phyloP scores from a whole-genome alignment of 2,329 filamentous ascomycete species.

The Alternaria sp. region DNA sequence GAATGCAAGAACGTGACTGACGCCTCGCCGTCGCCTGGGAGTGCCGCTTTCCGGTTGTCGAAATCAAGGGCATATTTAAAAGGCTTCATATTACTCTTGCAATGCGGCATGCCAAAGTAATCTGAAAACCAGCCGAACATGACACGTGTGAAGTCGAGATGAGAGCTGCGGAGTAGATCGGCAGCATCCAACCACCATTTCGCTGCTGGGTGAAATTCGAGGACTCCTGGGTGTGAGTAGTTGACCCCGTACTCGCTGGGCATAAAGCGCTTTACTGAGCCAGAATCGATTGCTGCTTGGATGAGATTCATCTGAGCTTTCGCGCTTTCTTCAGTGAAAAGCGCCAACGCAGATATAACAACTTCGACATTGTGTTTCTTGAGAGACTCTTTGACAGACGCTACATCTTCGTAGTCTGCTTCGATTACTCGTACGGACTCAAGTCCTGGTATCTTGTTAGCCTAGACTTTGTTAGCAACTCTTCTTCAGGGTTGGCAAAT shows the following conservation, averaged over 20 bases:
- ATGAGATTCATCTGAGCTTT: slow-evolving; percentile 27
- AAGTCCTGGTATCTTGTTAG: background rate
- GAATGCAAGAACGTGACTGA: slow-evolving; percentile 21
- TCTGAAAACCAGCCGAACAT: slow-evolving; percentile 40
- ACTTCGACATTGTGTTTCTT: slow-evolving; percentile 15
- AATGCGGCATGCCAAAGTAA: slow-evolving; percentile 38
- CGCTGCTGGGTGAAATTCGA: slow-evolving; percentile 14
- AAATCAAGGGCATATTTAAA: slow-evolving; percentile 30
- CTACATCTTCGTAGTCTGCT: slow-evolving; percentile 18
- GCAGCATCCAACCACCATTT: slow-evolving; percentile 21
- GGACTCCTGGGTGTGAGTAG: slow-evolving; percentile 4
- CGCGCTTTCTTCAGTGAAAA: slow-evolving; percentile 13
- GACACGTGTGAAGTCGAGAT: slow-evolving; percentile 37
- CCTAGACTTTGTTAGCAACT: background rate
- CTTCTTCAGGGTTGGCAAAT: background rate
- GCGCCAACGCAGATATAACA: slow-evolving; percentile 25
- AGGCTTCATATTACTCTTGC: slow-evolving; percentile 27
- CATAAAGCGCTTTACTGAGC: slow-evolving; percentile 22
- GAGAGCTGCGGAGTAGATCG: slow-evolving; percentile 20
- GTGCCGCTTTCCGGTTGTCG: slow-evolving; percentile 14
- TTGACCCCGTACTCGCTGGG: slow-evolving; percentile 27
- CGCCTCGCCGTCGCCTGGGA: slow-evolving; percentile 25
- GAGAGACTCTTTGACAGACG: slow-evolving; percentile 14
- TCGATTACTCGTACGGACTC: slow-evolving; percentile 16
- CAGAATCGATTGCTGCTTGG: slow-evolving; percentile 19